Base-by-base conservation (phyloP, 148 eudicot species). In the Cornus kousa region DNA sequence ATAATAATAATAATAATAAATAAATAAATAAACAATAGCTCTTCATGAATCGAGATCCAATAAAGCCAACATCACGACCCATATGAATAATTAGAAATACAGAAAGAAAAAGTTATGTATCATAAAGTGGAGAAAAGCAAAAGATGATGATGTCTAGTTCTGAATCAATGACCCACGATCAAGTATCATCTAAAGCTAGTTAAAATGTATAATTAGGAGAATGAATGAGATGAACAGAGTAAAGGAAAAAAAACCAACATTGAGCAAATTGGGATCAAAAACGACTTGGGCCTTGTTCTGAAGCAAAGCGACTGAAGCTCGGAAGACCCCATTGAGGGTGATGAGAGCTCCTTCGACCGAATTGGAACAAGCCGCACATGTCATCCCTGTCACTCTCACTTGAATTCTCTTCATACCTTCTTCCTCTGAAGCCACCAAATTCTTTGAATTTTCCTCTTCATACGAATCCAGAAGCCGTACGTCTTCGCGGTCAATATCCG, bases 291-390 rank as follows among this genome's bases (percentile, higher is more conserved):
- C 99, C 78, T 82, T 82, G 80, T 93, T 95, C 92, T 95, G 97
- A 59, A 95, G 87, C 86, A 93, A 77, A 70, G 99, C 98, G 67
- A 96, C 98, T 5, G 93, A 89, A 73, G 98, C 98, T 43, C 67
- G 62, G 5, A 85, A 67, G 57, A 96, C 97, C 55, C 99, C 99
- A 35, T 84, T 39, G 23, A 96, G 50, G 71, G 82, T 64, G 73
- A 70, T 82, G 48, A 96, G 82, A 73, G 97, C 97, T 43, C 86
- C 89, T 81, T 96, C 97, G 35, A 96, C 93, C 23, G 97, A 92
- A 78, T 83, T 92, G 6, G 99, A 96, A 39, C 98, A 96, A 35
- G 98, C 98, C 0, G 99, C 83, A 79, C 99, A 96, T 0, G 95
- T 96, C 99, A 96, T 93, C 70, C 98, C 99, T 2, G 85, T 90